Base-by-base conservation (phyloP, 495 filamentous ascomycete genomes). In the Lentithecium fluviatile region DNA sequence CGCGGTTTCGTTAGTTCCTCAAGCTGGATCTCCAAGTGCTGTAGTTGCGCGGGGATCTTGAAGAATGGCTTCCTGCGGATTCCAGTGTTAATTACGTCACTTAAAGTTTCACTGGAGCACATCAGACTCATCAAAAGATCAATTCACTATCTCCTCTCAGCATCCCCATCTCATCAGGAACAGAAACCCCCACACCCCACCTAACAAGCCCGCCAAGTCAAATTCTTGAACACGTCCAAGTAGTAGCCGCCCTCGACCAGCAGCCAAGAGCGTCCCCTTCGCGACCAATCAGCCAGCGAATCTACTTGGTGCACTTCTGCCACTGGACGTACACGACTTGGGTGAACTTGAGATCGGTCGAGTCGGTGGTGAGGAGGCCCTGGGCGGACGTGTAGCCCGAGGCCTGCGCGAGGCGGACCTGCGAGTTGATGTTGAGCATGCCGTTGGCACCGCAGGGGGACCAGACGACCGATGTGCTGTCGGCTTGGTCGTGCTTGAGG, bases 361-460 rank as follows among this genome's bases (percentile, higher is more conserved):
- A 73, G 54, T 76, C 75, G 38, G 70, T 70, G 38, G 73, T 77
- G 55, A 77, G 60, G n/a, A 72, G 57, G n/a, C 73, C 72, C 24
- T 50, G 58, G 12, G 50, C 61, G 20, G 48, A 53, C 23, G 62
- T 65, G 52, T 57, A 58, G 52, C 25, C 21, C 15, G 58, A 3
- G 3, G 4, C 29, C 4, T 3, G 4, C 3, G 10, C 58, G 25
- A 72, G 48, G 68, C 65, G 65, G 53, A 75, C 62, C 46, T 70
- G 61, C 32, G 69, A 68, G 53, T 72, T 72, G 61, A 75, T 70
- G 64, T 75, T 75, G 64, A 75, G 64, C 55, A 68, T 64, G 53
- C 70, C 69, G 47, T 72, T 48, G 21, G 66, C 56, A 32, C 70
- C 70, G 68, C 70, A 72, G 19, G 68, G 70, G 17, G 70, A 72